phyloP scores from a whole-genome alignment of 2,329 filamentous ascomycete species.

The Fusarium ramigenum region DNA sequence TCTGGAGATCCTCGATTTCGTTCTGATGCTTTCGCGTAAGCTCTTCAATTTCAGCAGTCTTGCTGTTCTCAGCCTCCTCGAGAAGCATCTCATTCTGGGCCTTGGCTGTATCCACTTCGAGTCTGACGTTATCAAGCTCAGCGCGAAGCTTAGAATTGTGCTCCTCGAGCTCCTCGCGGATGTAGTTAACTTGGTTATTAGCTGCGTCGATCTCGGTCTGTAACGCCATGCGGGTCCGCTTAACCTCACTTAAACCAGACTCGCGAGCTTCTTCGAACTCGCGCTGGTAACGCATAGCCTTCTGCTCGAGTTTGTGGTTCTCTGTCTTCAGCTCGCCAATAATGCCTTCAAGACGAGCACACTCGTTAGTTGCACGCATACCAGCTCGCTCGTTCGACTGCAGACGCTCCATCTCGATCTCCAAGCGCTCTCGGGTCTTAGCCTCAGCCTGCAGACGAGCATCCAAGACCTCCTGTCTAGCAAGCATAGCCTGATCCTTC shows the following conservation, averaged over 20 bases:
- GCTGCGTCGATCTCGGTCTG: conserved; percentile 84
- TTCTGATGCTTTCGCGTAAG: conserved; percentile 69
- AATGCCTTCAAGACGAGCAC: conserved; percentile 66
- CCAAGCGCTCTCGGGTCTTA: conserved; percentile 72
- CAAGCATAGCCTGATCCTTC: conserved; percentile 81
- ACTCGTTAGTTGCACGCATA: conserved; percentile 70
- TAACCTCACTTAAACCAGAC: conserved; percentile 79
- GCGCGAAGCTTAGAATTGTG: conserved; percentile 76
- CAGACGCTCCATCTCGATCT: conserved; percentile 72
- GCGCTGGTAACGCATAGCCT: conserved; percentile 75
- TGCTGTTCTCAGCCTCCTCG: conserved; percentile 79
- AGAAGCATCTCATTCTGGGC: conserved; percentile 85
- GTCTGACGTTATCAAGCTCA: conserved; percentile 79
- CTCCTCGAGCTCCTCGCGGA: conserved; percentile 83
- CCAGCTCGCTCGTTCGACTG: conserved; percentile 72
- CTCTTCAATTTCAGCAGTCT: conserved; percentile 64
- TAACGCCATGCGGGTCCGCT: conserved; percentile 80
- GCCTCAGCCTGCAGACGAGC: conserved; percentile 79
- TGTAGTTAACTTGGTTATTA: conserved; percentile 85
- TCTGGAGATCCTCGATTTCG: conserved; percentile 77
- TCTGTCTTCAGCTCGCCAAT: conserved; percentile 69
- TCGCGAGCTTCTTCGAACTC: conserved; percentile 88
- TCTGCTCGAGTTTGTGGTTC: conserved; percentile 77
- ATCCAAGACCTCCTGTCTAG: conserved; percentile 82
- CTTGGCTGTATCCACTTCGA: conserved; percentile 83